Conservation (phyloP, 495 filamentous ascomycete genomes). For the Geoglossum glabrum region DNA sequence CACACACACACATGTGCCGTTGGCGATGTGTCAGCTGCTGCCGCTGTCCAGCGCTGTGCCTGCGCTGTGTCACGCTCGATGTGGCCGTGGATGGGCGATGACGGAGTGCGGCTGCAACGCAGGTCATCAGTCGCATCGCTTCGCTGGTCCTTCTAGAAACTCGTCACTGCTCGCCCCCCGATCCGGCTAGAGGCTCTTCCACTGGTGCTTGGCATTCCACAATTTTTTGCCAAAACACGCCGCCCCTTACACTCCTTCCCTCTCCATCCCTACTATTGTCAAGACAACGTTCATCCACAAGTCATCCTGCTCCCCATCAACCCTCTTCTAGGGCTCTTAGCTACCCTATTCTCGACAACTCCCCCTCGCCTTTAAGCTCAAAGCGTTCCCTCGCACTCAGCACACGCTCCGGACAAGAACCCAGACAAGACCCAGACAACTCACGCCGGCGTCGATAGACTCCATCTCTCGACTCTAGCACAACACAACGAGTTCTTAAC, state of each 20-base stretch:
- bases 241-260: slow-evolving; percentile 5
- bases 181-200: neutral
- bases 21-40: neutral
- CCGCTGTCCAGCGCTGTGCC: neutral
- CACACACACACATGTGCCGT: neutral
- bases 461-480: neutral
- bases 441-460: neutral
- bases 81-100: neutral
- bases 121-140: neutral
- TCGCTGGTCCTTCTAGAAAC: neutral
- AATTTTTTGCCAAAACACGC: slow-evolving; percentile 1
- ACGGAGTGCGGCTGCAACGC: neutral
- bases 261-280: slow-evolving; percentile 11
- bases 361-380: slow-evolving; percentile 32
- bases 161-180: neutral
- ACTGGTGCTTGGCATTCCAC: neutral
- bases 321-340: slow-evolving; percentile 62
- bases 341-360: slow-evolving; percentile 50
- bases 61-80: too few species aligned
- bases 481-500: neutral
- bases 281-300: slow-evolving; percentile 11
- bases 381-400: slow-evolving; percentile 21
- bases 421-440: slow-evolving; percentile 1
- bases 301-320: slow-evolving; percentile 11
- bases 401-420: neutral